Base-by-base conservation (phyloP, 495 filamentous ascomycete genomes). In the Beverwykella pulmonaria region DNA sequence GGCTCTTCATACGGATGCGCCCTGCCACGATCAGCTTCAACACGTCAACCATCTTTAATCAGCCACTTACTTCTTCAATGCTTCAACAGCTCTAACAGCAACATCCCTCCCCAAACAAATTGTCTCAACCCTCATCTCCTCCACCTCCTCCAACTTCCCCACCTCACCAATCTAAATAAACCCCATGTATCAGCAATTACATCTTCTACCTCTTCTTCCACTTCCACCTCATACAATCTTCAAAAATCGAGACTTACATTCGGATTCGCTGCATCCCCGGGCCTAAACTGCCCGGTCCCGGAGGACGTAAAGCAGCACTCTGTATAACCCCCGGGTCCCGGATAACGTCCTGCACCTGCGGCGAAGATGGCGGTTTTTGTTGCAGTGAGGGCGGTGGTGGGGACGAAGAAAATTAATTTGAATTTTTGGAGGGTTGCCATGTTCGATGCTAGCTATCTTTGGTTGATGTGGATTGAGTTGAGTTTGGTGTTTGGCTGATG, bases 1-100 rank as follows among this genome's bases (percentile, higher is more conserved):
- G 85, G 83, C 72, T 89, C 87, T 71, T 92, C 90, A 71, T 93
- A 93, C 25, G 90, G 91, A 83, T 93, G 90, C 23, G 86, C 83
- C 69, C 86, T 87, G 67, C 15, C 17, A 15, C 39, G 9, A 44
- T 44, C 15, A 44, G 30, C 30, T 34, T 34, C 30, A 34, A 55
- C 59, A 29, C 17, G 44, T 61, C 50, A 58, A 72, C 22, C 68
- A 7, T 46, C 46, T 47, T 19, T 48, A 36, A 5, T 25, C 56
- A 54, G 17, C 8, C 2, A 79, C 83, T 66, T 62, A 88, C 87
- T 73, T 79, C 75, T 87, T 89, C 76, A 91, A 73, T 34, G 85
- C 87, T 34, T 76, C 78, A 1, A 88, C 83, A 14, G 81, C 85
- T 39, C 77, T 72, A 32, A 76, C 59, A 77, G 82, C 82, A 48